A percentile compares a stretch with the other conserved stretches of the same genome.
Evolutionary conservation across 1,284 basidiomycete genomes (phyloP).

Genomic region (Moesziomyces globuligerus): DNA sequence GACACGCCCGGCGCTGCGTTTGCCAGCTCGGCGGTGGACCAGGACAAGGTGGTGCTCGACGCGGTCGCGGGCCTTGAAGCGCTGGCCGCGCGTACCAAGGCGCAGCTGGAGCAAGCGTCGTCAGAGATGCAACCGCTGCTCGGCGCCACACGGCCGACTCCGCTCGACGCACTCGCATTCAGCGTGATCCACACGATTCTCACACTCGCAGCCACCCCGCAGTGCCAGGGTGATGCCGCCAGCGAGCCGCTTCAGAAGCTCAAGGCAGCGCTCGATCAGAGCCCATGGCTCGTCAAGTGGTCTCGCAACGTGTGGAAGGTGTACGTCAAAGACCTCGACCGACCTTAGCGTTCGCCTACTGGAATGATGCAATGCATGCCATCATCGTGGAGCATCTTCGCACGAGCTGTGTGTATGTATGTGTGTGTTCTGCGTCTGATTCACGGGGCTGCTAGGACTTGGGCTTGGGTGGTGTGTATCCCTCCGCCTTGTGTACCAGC

Average conservation of each 20-base stretch:
- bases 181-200: conserved; percentile 50
- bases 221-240: conserved; percentile 3
- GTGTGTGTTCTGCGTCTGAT: conserved; percentile 1
- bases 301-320: conserved; percentile 41
- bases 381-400: too few relatives aligned
- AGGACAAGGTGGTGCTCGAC: conserved; percentile 29
- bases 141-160: conserved; percentile 18
- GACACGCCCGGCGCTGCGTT: conserved; percentile 44
- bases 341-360: too few relatives aligned
- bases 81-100: conserved; percentile 26
- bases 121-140: conserved; percentile 15
- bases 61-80: conserved; percentile 33
- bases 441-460: conserved; percentile 5
- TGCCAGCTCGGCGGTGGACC: conserved; percentile 34
- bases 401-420: too few relatives aligned
- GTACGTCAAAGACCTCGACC: conserved; percentile 34
- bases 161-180: conserved; percentile 51
- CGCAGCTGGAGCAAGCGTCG: conserved; percentile 10
- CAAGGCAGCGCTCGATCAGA: conserved; percentile 38
- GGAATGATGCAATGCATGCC: too few relatives aligned
- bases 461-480: conserved; percentile 43
- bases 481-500: conserved; percentile 48
- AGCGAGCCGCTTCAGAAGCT: conserved; percentile 22
- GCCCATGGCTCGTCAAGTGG: conserved; percentile 41
- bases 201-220: conserved; percentile 46